Percentiles rank a stretch among this genome's conserved stretches.
Evolutionary conservation across 805 yeast genomes (phyloP).

Genomic region (Kazachstania taianensis): DNA sequence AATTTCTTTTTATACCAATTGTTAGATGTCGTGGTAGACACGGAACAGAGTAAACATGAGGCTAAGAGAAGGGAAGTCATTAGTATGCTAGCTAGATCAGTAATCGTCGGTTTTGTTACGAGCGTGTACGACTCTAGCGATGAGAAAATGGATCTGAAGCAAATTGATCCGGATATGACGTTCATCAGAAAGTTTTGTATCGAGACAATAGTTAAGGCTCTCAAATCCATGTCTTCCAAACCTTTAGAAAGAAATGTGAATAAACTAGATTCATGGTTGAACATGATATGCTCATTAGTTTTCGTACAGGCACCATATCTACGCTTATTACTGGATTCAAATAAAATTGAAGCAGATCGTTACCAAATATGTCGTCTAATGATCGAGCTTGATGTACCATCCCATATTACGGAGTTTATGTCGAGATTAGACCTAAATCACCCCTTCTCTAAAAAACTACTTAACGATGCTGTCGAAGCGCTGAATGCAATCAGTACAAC

Average conservation of each 20-base stretch:
- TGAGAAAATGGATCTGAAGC: constrained; percentile 35
- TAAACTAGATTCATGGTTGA: constrained; percentile 26
- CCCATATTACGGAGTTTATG: constrained; percentile 47
- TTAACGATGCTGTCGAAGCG: constrained; percentile 51
- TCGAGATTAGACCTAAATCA: constrained; percentile 64
- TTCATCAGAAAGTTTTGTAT: constrained; percentile 65
- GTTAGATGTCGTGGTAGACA: constrained; percentile 42
- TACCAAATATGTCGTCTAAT: constrained; percentile 55
- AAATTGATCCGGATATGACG: constrained; percentile 57
- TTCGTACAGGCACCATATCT: constrained; percentile 25
- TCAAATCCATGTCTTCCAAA: constrained; percentile 37
- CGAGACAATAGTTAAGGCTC: constrained; percentile 53
- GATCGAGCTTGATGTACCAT: constrained; percentile 56
- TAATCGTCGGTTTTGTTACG: constrained; percentile 53
- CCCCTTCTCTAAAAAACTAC: constrained; percentile 51
- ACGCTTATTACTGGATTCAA: constrained; percentile 37
- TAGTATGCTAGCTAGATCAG: constrained; percentile 51
- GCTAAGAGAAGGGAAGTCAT: constrained; percentile 44
- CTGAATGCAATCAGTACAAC: constrained; percentile 47
- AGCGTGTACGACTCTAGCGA: constrained; percentile 40
- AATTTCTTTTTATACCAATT: constrained; percentile 71
- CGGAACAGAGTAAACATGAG: constrained; percentile 26
- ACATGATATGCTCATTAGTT: constrained; percentile 21
- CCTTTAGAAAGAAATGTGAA: constrained; percentile 19
- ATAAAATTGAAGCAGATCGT: constrained; percentile 47